phyloP scores from a whole-genome alignment of 164 flowering plant species.

The Sextonia rubra region DNA sequence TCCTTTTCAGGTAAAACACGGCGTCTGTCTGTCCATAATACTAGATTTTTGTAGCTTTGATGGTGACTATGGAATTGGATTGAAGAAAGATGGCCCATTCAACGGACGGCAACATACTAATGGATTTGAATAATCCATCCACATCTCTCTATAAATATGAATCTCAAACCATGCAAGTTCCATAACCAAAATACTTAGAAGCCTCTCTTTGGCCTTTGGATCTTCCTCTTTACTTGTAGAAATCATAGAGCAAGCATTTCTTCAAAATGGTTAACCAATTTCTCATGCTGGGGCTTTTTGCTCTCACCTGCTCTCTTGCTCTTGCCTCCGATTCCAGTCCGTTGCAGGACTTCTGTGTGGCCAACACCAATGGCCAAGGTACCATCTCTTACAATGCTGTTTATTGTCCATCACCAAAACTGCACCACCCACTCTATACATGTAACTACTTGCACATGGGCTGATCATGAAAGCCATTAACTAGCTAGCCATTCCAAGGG shows the following conservation, averaged over 20 bases:
- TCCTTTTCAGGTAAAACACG: too few species aligned
- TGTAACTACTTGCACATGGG: too few species aligned
- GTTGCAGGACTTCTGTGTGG: conserved; percentile 24
- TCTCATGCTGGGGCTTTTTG: conserved; percentile 8
- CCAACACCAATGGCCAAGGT: conserved; percentile 16
- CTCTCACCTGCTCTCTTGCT: conserved; percentile 12
- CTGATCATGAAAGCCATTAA: too few species aligned
- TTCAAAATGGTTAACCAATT: not conserved
- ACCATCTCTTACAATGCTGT: not conserved
- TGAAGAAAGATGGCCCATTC: not conserved
- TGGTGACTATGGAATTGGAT: not conserved
- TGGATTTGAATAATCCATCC: not conserved
- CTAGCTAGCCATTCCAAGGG: too few species aligned
- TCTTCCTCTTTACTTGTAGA: not conserved
- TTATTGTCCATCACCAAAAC: too few species aligned
- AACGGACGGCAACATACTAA: not conserved
- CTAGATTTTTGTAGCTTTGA: too few species aligned
- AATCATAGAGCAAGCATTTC: not conserved
- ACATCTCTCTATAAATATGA: not conserved
- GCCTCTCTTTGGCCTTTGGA: not conserved
- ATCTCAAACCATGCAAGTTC: not conserved
- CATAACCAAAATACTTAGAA: not conserved
- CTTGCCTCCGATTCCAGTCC: conserved; percentile 21
- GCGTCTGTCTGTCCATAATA: too few species aligned
- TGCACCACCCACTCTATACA: too few species aligned